A percentile compares a stretch with the other conserved stretches of the same genome.
phyloP scores from a whole-genome alignment of 768 basidiomycete species.

The Tylopilus balloui region DNA sequence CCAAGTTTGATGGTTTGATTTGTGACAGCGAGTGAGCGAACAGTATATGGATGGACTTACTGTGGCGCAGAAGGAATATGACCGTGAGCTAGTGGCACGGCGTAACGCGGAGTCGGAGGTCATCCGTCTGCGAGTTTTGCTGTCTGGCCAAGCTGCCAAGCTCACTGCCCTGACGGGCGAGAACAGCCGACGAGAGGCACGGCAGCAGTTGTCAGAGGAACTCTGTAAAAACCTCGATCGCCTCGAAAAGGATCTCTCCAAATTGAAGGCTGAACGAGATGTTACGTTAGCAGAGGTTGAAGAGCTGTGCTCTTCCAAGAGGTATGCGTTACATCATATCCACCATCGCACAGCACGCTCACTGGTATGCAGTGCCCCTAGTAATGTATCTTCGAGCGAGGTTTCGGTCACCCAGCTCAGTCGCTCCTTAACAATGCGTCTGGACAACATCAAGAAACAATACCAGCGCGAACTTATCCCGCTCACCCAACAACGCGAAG shows the following conservation, averaged over 20 bases:
- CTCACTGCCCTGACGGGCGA: slow-evolving; percentile 84
- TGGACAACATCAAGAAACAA: slow-evolving; percentile 83
- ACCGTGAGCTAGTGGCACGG: slow-evolving; percentile 81
- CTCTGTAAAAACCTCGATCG: slow-evolving; percentile 68
- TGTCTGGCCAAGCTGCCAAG: slow-evolving; percentile 86
- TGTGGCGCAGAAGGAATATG: slow-evolving; percentile 92
- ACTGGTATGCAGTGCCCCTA: slow-evolving; percentile 23
- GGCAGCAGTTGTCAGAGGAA: slow-evolving; percentile 76
- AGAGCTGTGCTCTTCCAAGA: slow-evolving; percentile 72
- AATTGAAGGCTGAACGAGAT: slow-evolving; percentile 85
- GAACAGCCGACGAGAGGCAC: slow-evolving; percentile 68
- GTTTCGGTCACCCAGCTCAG: slow-evolving; percentile 44
- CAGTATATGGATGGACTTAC: slow-evolving; percentile 90
- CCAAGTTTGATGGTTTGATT: not conserved
- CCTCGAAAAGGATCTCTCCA: slow-evolving; percentile 82
- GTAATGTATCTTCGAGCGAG: slow-evolving; percentile 27
- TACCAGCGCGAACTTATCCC: slow-evolving; percentile 86
- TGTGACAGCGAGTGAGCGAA: slow-evolving; percentile 74
- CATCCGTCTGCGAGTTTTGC: slow-evolving; percentile 72
- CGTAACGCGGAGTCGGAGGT: slow-evolving; percentile 93
- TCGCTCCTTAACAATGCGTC: slow-evolving; percentile 75
- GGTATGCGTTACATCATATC: slow-evolving; percentile 40
- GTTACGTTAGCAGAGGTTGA: slow-evolving; percentile 91
- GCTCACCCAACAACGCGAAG: slow-evolving; percentile 77
- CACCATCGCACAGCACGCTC: slow-evolving; percentile 19